These are phyloP conservation scores for Suhomyces atakaporum DNA, from an alignment of 1,139 yeast species.

Conservation along the genomic window DNA sequence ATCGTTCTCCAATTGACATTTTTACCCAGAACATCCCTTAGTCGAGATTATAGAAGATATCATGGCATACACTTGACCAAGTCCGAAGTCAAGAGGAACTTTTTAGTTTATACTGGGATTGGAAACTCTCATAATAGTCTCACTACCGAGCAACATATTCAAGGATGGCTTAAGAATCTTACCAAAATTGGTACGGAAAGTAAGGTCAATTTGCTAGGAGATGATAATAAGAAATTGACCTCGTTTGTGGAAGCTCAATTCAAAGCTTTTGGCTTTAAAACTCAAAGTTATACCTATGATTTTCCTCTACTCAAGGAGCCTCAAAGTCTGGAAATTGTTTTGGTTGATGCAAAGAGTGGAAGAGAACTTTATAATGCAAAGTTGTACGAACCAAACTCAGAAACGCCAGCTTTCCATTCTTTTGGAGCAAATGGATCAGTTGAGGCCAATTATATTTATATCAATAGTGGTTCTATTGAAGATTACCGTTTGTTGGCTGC, in stretches of 20 bases:
- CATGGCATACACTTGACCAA: constrained; percentile 65
- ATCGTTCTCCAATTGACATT: constrained; percentile 68
- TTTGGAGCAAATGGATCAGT: constrained; percentile 34
- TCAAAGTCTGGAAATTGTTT: constrained; percentile 21
- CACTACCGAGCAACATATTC: constrained; percentile 32
- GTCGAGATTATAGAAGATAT: constrained; percentile 77
- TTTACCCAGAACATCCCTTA: constrained; percentile 82
- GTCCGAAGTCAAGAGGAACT: constrained; percentile 61
- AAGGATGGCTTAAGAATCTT: constrained; percentile 24
- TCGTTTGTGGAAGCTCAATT: constrained; percentile 30
- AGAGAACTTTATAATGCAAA: constrained; percentile 29
- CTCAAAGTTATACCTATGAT: constrained; percentile 22
- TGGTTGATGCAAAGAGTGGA: constrained; percentile 25
- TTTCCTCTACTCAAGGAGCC: constrained; percentile 29
- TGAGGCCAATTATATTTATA: constrained; percentile 31
- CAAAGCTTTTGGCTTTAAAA: constrained; percentile 30
- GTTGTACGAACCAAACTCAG: constrained; percentile 27
- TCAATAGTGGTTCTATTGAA: constrained; percentile 30
- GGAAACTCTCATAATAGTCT: constrained; percentile 26
- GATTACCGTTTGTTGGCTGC: constrained; percentile 30
- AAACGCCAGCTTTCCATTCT: constrained; percentile 42
- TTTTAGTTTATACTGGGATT: constrained; percentile 25
- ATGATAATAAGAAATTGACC: constrained; percentile 31
- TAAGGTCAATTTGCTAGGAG: constrained; percentile 27
- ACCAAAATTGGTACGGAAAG: constrained; percentile 16